Base-by-base conservation (phyloP, 108 stramenopile species). In the Cyclotella distinguenda region DNA sequence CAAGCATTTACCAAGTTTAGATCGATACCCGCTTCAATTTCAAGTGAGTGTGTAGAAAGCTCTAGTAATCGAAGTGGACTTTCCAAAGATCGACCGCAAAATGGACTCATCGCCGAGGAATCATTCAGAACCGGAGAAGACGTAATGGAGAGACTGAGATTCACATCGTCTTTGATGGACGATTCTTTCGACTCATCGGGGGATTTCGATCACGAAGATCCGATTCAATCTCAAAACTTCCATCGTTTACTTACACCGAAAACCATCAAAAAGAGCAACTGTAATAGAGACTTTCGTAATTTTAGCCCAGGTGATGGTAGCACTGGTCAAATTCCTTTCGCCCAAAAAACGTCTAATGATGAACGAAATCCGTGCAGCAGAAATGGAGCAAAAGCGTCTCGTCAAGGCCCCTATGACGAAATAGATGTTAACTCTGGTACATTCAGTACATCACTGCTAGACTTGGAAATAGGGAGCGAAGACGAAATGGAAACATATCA, bases 181-280 rank as follows among this genome's bases (percentile, higher is more conserved):
- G 19, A 11, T 22, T 48, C 47, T 19, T 19, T 48, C 1, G 47
- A 48, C 3, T 48, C 47, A 21, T 23, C 23, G 3, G 1, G 10
- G 2, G 47, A 48, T 21, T 52, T 52, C 3, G 51, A 52, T 15
- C 10, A 12, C 26, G 49, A 23, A 27, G 11, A 32, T 32, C 13
- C 0, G 30, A 6, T 22, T 22, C 13, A 22, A 48, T 23, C 21
- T 9, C 6, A 18, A 48, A 1, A 48, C n/a, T n/a, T n/a, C n/a
- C n/a, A 3, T 48, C 2, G 23, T 48, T 2, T 48, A 22, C 21
- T 23, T 3, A 11, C 23, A 23, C 31, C 15, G 28, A 56, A 39
- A 28, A 56, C 55, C 1, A 15, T 56, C 11, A 56, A 56, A 28
- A 56, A 56, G 18, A 56, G 38, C 21, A 56, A 56, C 28, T 21